These are phyloP conservation scores for Periglandula ipomoeae DNA, from an alignment of 2,329 filamentous ascomycete genomes.

Conservation along the genomic window DNA sequence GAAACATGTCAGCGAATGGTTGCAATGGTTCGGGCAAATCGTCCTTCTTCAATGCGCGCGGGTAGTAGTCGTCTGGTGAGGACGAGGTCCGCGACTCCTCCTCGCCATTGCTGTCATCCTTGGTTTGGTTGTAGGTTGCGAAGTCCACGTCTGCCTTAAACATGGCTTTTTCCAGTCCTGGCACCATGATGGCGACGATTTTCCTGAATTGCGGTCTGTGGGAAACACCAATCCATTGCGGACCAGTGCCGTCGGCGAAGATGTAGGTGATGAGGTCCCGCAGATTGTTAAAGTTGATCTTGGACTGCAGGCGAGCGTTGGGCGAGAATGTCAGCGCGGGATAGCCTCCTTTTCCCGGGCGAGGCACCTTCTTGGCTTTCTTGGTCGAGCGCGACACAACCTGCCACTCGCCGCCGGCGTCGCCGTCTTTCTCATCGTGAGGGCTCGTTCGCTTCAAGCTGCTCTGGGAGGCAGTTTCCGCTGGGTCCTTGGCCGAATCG, in stretches of 20 bases:
- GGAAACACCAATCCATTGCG: slow-evolving; percentile 55
- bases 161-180: slow-evolving; percentile 84
- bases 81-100: slow-evolving; percentile 21
- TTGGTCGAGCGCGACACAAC: slow-evolving; percentile 45
- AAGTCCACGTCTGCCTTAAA: slow-evolving; percentile 57
- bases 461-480: slow-evolving; percentile 16
- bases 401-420: slow-evolving; percentile 41
- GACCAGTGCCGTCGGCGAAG: slow-evolving; percentile 54
- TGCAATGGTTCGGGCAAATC: slow-evolving; percentile 45
- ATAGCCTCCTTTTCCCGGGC: slow-evolving; percentile 47
- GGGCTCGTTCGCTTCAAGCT: slow-evolving; percentile 41
- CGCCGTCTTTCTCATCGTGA: slow-evolving; percentile 24
- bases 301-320: slow-evolving; percentile 48
- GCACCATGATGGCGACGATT: slow-evolving; percentile 84
- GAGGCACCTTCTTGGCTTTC: slow-evolving; percentile 53
- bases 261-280: slow-evolving; percentile 58
- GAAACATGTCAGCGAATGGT: slow-evolving; percentile 73
- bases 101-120: slow-evolving; percentile 21
- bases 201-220: slow-evolving; percentile 61
- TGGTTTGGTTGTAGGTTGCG: slow-evolving; percentile 31
- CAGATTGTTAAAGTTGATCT: slow-evolving; percentile 53
- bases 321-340: slow-evolving; percentile 49
- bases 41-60: slow-evolving; percentile 40
- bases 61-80: slow-evolving; percentile 52
- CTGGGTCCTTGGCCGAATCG: slow-evolving; percentile 7